Percentiles rank a stretch among this genome's conserved stretches.
phyloP scores from a whole-genome alignment of 2,329 filamentous ascomycete genomes.

The Exophiala sp. region DNA sequence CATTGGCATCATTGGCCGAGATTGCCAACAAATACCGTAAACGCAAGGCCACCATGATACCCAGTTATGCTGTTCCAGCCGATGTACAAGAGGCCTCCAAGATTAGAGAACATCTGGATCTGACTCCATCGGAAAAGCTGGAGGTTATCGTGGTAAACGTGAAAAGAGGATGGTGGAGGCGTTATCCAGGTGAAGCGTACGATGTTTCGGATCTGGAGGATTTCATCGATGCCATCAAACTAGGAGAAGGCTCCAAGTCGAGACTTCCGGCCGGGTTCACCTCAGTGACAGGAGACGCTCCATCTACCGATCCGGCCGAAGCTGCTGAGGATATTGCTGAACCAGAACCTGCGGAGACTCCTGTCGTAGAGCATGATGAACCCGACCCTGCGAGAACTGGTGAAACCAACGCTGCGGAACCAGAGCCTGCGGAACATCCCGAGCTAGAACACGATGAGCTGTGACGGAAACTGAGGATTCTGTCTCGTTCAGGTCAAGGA shows the following conservation, averaged over 20 bases:
- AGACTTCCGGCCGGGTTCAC: constrained; percentile 62
- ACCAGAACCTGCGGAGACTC: constrained; percentile 11
- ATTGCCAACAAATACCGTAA: constrained; percentile 69
- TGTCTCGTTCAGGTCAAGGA: not conserved
- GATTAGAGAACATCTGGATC: constrained; percentile 57
- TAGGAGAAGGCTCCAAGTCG: constrained; percentile 78
- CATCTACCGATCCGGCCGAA: constrained; percentile 6
- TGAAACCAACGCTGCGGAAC: constrained; percentile 5
- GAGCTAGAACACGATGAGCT: constrained; percentile 22
- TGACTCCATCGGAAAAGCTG: constrained; percentile 51
- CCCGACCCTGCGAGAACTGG: not conserved
- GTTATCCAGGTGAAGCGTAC: constrained; percentile 54
- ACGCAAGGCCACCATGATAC: constrained; percentile 65
- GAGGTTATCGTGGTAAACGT: constrained; percentile 79
- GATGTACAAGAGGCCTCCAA: constrained; percentile 52
- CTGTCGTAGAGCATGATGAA: not conserved
- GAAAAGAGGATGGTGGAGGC: constrained; percentile 79
- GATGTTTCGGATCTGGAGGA: constrained; percentile 61
- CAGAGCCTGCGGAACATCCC: constrained; percentile 9
- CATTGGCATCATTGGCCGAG: constrained; percentile 60
- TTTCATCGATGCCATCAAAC: constrained; percentile 86
- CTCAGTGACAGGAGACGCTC: constrained; percentile 29
- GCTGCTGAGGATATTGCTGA: constrained; percentile 9
- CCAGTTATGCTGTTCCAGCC: constrained; percentile 68
- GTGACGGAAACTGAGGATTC: constrained; percentile 3